Conservation (phyloP, 2,329 filamentous ascomycete species). For the Alternaria triticina region DNA sequence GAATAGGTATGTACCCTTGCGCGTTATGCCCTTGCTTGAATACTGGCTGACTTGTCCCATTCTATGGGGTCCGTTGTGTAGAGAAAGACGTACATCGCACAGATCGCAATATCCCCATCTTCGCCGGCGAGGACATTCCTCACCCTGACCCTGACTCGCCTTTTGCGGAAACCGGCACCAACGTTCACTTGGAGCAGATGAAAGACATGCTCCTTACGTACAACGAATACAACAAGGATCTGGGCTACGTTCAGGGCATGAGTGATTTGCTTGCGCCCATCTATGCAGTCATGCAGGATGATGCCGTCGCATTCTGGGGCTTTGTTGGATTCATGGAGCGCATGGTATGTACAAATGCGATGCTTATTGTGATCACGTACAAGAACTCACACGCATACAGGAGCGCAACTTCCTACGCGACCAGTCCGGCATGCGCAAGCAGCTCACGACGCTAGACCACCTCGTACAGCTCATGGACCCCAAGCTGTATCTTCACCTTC, state of each 20-base stretch:
- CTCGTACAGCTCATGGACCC: constrained; percentile 97
- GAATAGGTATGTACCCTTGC: constrained; percentile 75
- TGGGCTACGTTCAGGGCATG: constrained; percentile 99
- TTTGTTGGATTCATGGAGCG: constrained; percentile 96
- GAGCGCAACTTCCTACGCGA: constrained; percentile 95
- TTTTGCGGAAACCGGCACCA: constrained; percentile 90
- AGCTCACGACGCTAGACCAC: constrained; percentile 89
- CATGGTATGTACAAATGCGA: constrained; percentile 63
- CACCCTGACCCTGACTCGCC: constrained; percentile 96
- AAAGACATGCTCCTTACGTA: constrained; percentile 99
- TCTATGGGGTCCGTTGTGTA: constrained; percentile 63
- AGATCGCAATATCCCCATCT: constrained; percentile 92
- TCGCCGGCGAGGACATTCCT: constrained; percentile 93
- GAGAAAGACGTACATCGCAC: constrained; percentile 99
- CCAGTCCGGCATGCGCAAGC: constrained; percentile 93
- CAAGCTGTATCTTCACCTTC: constrained; percentile 86
- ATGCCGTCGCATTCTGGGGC: constrained; percentile 95
- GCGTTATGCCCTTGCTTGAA: background rate
- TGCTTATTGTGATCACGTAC: too few relatives aligned
- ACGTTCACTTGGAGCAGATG: constrained; percentile 97
- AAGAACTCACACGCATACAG: constrained; percentile 40
- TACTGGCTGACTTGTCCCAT: constrained; percentile 57
- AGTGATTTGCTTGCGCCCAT: constrained; percentile 94
- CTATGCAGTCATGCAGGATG: constrained; percentile 96
- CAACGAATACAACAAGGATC: constrained; percentile 94